Conservation (phyloP, 176 grass and related monocot species). For the Stipa capillata region DNA sequence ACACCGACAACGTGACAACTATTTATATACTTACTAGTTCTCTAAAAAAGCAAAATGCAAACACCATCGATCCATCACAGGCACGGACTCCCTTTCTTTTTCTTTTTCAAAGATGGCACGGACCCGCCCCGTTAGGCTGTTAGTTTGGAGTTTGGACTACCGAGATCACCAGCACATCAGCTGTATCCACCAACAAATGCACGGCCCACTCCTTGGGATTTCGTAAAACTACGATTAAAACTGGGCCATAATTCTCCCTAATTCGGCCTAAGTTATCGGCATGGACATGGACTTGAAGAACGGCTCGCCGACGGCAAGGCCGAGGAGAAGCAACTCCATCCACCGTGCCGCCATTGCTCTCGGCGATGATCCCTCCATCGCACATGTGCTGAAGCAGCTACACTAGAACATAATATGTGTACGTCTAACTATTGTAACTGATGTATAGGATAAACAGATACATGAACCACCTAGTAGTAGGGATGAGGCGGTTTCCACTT, state of each 20-base stretch:
- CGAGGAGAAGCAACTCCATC: slow-evolving; percentile 10
- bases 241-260: not conserved
- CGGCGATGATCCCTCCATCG: not conserved
- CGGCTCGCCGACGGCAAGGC: not conserved
- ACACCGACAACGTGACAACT: too few species aligned
- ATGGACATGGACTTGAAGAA: not conserved
- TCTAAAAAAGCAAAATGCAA: too few species aligned
- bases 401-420: too few species aligned
- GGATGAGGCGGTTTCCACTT: too few species aligned
- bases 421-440: too few species aligned
- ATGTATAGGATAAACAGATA: not conserved
- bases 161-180: not conserved
- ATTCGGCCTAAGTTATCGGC: not conserved
- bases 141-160: not conserved
- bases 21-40: too few species aligned
- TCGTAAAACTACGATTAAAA: not conserved
- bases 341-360: not conserved
- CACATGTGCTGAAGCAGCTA: not conserved
- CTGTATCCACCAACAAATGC: not conserved
- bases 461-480: not conserved
- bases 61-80: too few species aligned
- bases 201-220: not conserved
- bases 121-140: not conserved
- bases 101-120: too few species aligned
- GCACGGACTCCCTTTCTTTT: too few species aligned